Evolutionary conservation across 176 grass and related monocot species (phyloP).

Genomic region (Hsuehochloa calcarea): DNA sequence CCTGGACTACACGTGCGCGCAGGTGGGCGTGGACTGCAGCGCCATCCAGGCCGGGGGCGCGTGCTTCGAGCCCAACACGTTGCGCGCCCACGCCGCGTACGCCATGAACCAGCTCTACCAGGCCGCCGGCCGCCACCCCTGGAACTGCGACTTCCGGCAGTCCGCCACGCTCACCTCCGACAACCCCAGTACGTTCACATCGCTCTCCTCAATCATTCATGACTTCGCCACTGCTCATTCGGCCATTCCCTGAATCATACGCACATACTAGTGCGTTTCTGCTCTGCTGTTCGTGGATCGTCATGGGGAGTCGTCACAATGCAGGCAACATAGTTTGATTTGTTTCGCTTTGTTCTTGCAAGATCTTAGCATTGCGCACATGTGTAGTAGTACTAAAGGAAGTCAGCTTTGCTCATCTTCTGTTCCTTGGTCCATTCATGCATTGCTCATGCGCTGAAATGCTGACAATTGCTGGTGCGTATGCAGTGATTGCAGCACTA

Average conservation of each 20-base stretch:
- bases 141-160: constrained; percentile 83
- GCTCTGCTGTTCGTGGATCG: not conserved
- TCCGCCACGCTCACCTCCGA: constrained; percentile 63
- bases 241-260: not conserved
- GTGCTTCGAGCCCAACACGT: constrained; percentile 85
- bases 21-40: constrained; percentile 68
- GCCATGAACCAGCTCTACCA: constrained; percentile 97
- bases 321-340: not conserved
- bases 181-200: constrained; percentile 70
- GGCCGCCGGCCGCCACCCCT: constrained; percentile 52
- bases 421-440: not conserved
- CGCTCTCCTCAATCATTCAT: not conserved
- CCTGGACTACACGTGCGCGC: constrained; percentile 85
- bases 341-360: not conserved
- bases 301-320: not conserved
- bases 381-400: constrained; percentile 9
- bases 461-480: not conserved
- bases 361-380: not conserved
- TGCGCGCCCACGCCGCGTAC: constrained; percentile 87
- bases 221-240: not conserved
- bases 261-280: not conserved
- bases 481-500: not conserved
- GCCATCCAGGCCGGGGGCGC: constrained; percentile 74
- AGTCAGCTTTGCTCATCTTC: not conserved
- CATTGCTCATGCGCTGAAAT: constrained; percentile 7